A percentile compares a stretch with the other conserved stretches of the same genome.
phyloP scores from a whole-genome alignment of 2,329 filamentous ascomycete species.

The Blumeria graminis region DNA sequence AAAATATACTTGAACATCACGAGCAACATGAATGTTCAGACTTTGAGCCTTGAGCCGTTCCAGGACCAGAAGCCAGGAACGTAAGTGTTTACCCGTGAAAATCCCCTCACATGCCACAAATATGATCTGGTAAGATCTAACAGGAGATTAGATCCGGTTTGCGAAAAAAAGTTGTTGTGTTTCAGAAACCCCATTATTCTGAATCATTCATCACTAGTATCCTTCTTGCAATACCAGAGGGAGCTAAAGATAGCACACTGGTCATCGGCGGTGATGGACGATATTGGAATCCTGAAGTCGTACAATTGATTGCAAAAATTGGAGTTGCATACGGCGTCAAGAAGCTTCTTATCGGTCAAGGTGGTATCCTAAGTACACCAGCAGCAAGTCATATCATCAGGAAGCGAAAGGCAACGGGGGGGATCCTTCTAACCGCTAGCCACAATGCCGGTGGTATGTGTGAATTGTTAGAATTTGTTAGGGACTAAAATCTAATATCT shows the following conservation, averaged over 20 bases:
- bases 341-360: constrained; percentile 90
- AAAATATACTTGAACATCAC: no score
- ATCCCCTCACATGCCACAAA: constrained; percentile 5
- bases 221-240: constrained; percentile 87
- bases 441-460: constrained; percentile 81
- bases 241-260: constrained; percentile 55
- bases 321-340: constrained; percentile 92
- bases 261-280: constrained; percentile 95
- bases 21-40: constrained; percentile 45
- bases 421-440: constrained; percentile 87
- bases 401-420: constrained; percentile 82
- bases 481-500: constrained; percentile 1
- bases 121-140: constrained; percentile 7
- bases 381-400: constrained; percentile 91
- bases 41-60: constrained; percentile 64
- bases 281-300: constrained; percentile 90
- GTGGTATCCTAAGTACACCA: constrained; percentile 90
- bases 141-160: constrained; percentile 41
- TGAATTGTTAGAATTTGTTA: background rate
- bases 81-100: constrained; percentile 30
- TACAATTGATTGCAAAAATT: constrained; percentile 94
- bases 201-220: constrained; percentile 90
- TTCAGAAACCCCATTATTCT: constrained; percentile 86
- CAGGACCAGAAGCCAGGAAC: constrained; percentile 97
- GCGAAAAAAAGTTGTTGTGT: constrained; percentile 95